These are phyloP conservation scores for Lactarius tabidus DNA, from an alignment of 768 basidiomycete species.

Conservation along the genomic window DNA sequence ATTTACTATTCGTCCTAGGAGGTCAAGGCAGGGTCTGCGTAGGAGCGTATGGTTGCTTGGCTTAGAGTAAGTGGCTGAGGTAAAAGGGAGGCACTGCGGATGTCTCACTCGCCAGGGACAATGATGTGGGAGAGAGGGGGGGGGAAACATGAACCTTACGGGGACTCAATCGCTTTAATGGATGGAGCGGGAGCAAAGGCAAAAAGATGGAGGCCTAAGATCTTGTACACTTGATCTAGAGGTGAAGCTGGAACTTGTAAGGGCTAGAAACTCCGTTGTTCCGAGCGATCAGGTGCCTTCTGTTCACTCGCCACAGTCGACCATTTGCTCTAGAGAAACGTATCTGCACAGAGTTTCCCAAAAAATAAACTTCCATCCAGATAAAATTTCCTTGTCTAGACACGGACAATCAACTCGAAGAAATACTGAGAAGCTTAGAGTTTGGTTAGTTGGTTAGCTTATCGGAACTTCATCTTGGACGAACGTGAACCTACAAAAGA, in stretches of 20 bases:
- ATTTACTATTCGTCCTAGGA: neutral
- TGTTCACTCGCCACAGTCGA: conserved; percentile 1
- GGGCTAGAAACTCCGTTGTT: conserved; percentile 14
- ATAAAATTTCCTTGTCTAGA: neutral
- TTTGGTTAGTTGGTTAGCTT: neutral
- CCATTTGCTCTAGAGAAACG: neutral
- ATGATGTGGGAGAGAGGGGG: conserved; percentile 4
- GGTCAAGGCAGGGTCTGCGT: neutral
- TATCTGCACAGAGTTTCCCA: neutral
- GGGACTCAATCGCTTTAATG: conserved; percentile 17
- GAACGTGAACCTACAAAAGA: neutral
- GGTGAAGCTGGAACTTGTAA: conserved; percentile 4
- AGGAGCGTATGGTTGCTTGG: neutral
- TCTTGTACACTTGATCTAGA: conserved; percentile 17
- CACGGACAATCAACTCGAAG: neutral
- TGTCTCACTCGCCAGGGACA: conserved; percentile 2
- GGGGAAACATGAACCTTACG: neutral
- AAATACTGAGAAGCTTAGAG: neutral
- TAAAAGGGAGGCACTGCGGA: neutral
- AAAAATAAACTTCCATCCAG: neutral
- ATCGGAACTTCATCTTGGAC: neutral
- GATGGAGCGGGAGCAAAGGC: conserved; percentile 18
- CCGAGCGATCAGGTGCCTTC: conserved; percentile 22
- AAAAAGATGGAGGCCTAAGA: conserved; percentile 11
- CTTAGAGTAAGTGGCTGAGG: neutral